Evolutionary conservation across 129 eudicot genomes (phyloP), one percentile per base, ranked within the genome.

Genomic region (Helianthus tuberosus): DNA sequence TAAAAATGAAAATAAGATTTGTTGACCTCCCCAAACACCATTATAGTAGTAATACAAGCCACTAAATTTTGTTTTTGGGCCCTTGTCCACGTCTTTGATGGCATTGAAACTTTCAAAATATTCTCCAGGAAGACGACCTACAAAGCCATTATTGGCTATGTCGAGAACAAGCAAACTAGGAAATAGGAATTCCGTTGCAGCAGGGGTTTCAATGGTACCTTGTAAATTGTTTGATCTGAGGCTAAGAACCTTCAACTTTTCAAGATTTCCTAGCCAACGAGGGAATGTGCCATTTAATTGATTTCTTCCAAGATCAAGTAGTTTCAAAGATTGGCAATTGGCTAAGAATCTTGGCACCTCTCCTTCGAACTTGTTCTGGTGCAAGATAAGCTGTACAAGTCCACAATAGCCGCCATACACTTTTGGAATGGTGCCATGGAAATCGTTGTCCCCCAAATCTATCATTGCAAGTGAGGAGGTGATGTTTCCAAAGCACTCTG

Each of bases 401-500:
- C 0, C 11, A 9, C 52, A 48, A 48, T 48, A 8, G 2, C 8
- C 13, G 14, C 8, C 13, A 3, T 48, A 8, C 8, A 8, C 52
- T 6, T 8, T 48, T 48, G 52, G 52, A 48, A 48, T 48, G 4
- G 52, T 48, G 12, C 52, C 52, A 3, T 9, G 3, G 3, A 48
- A 48, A 9, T 11, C 10, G 51, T 66, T 66, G 0, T 16, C 1
- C 38, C 38, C 54, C 53, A 66, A 66, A 11, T 66, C 10, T 43
- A 66, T 43, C 71, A 43, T 66, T 44, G 32, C 50, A 2, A 66
- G 71, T 4, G 54, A 43, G 35, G 71, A 41, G 52, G 54, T 17
- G 54, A 66, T 66, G 43, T 66, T 66, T 66, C 51, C 71, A 66
- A 66, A 66, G 71, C 71, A 66, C 12, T 66, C 16, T 66, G 70